These are phyloP conservation scores for Fusarium oligoseptatum DNA, from an alignment of 2,329 filamentous ascomycete genomes.

Conservation along the genomic window DNA sequence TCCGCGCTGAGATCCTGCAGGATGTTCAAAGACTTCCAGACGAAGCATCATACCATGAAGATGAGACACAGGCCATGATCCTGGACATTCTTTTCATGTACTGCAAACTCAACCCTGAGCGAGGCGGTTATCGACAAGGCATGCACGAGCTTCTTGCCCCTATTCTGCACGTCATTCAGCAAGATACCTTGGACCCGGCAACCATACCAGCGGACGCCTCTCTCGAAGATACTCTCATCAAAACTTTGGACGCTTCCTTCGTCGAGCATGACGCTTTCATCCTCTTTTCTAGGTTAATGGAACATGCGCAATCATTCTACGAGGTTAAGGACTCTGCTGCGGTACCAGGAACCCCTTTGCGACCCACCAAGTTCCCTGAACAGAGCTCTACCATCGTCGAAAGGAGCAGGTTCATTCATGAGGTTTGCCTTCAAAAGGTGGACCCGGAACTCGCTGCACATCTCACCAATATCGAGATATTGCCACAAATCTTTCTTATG, in stretches of 20 bases:
- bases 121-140: constrained; percentile 93
- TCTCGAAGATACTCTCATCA: constrained; percentile 68
- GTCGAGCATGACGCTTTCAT: constrained; percentile 93
- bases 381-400: constrained; percentile 77
- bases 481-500: constrained; percentile 98
- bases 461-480: constrained; percentile 84
- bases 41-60: constrained; percentile 88
- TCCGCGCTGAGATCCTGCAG: constrained; percentile 90
- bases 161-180: constrained; percentile 84
- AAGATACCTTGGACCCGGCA: constrained; percentile 78
- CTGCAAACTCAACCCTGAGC: constrained; percentile 88
- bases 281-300: constrained; percentile 89
- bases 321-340: constrained; percentile 65
- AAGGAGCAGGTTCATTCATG: constrained; percentile 88
- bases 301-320: constrained; percentile 87
- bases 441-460: constrained; percentile 89
- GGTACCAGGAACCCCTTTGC: constrained; percentile 29
- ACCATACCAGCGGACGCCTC: constrained; percentile 50
- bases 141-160: constrained; percentile 98
- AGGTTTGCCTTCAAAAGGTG: constrained; percentile 80
- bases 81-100: constrained; percentile 94
- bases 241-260: constrained; percentile 78
- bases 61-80: constrained; percentile 82
- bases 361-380: constrained; percentile 43
- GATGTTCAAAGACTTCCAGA: constrained; percentile 96